phyloP scores from a whole-genome alignment of 1,284 basidiomycete genomes.

The Meira miltonrushii region DNA sequence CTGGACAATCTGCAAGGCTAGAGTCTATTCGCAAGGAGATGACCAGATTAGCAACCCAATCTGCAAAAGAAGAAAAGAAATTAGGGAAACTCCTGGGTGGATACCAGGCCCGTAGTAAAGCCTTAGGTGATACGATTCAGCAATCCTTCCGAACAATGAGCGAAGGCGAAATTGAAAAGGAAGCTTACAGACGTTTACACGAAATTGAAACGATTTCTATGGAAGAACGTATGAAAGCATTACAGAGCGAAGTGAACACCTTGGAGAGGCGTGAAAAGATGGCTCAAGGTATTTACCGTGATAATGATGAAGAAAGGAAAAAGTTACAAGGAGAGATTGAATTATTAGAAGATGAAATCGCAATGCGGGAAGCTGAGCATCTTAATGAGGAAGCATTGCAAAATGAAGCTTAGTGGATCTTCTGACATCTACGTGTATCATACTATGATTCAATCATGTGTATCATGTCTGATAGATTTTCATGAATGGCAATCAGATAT shows the following conservation, averaged over 20 bases:
- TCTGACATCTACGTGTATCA: not conserved
- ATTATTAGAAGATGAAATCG: conserved; percentile 39
- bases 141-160: conserved; percentile 24
- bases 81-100: conserved; percentile 80
- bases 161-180: conserved; percentile 25
- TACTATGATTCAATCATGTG: not conserved
- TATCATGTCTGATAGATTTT: not conserved
- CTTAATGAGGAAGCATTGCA: conserved; percentile 20
- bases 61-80: conserved; percentile 86
- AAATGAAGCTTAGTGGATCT: not conserved
- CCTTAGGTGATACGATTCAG: conserved; percentile 58
- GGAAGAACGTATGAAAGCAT: conserved; percentile 31
- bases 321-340: conserved; percentile 35
- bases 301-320: conserved; percentile 25
- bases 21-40: conserved; percentile 67
- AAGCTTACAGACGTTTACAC: conserved; percentile 35
- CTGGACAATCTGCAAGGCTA: conserved; percentile 65
- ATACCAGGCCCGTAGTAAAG: conserved; percentile 73
- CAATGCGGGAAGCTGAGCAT: conserved; percentile 45
- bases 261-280: conserved; percentile 29
- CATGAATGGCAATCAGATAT: not conserved
- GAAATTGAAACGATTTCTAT: conserved; percentile 35
- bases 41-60: conserved; percentile 73
- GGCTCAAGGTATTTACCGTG: conserved; percentile 36
- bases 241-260: conserved; percentile 34